Base-by-base conservation (phyloP, 2,329 filamentous ascomycete genomes). In the Xylaria sp. region DNA sequence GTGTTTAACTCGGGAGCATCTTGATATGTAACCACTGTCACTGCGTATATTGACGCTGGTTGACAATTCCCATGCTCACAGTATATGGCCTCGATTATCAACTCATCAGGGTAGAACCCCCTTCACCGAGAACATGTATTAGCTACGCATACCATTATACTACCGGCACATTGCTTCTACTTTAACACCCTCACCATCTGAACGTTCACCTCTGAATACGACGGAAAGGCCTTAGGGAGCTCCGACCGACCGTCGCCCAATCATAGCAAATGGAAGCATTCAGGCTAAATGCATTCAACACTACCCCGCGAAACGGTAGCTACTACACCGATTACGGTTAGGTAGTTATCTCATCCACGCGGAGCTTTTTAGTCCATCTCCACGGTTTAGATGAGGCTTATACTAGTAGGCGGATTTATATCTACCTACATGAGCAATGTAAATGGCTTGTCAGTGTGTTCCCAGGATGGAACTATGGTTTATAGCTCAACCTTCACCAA, bases 221-320 rank as follows among this genome's bases (percentile, higher is more conserved):
- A 25, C n/a, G 46, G 51, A 51, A 18, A 44, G 6, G 7, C 15
- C 37, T n/a, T 28, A 39, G 34, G 25, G 32, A 50, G 12, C 20
- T 44, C 44, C 34, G 9, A 13, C 50, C 54, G n/a, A 25, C 20
- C 41, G 13, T 39, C 23, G 41, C 48, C 54, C 48, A 39, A 23
- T 51, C 18, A 44, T 32, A 62, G 44, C 23, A 60, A 23, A 63
- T 54, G 28, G 32, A 34, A 39, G 23, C 23, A 68, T 65, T 70
- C 23, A 71, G 69, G 63, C 69, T 71, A 69, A 71, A 69, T 69
- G 34, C 48, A 52, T 10, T 37, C 52, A 6, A 41, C n/a, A 32
- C 52, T 34, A 18, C 39, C 13, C 61, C 13, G 41, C 52, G n/a
- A 57, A 59, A 46, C n/a, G 41, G 13, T 12, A 39, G 39, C 23